Evolutionary conservation across 805 yeast species (phyloP), one percentile per base, ranked within the genome.

Genomic region (Monosporozyma yasuniensis): DNA sequence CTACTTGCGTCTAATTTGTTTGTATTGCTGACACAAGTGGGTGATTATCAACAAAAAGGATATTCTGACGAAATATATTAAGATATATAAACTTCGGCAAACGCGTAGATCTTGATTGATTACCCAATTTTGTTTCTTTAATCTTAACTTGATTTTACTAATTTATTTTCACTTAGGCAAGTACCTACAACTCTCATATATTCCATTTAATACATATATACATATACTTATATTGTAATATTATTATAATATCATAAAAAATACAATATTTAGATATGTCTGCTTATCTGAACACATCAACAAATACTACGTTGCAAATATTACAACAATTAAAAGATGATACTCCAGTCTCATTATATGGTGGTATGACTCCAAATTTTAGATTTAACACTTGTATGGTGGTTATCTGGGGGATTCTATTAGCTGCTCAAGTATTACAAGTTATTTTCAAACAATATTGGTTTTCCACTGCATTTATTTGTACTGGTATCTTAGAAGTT

Each of bases 351-450:
- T 58, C 64, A 16, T 28, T 49, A n/a, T 75, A 69, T 56, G 59
- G 61, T 49, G 80, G 76, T 35, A 67, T 68, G 59, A 57, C 58
- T 22, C 89, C 90, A 3, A 71, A 72, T 44, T 54, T 70, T 3
- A 77, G 76, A 3, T 87, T 82, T 18, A 87, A 87, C 60, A 49
- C 72, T 12, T 76, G 81, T 0, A 77, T 83, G 58, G 64, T 80
- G 3, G 74, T 72, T 2, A 63, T 83, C 0, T 83, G 80, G 72
- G 78, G 74, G 4, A 25, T 82, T 0, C 64, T 77, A 9, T 63
- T 79, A 21, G 51, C 64, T 0, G 48, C 60, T 21, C 84, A 83
- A 45, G 51, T 72, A 2, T 58, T 75, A 3, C 79, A 79, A 1
- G 18, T 74, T 0, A 71, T 65, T 56, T 75, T 70, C 53, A 72